Evolutionary conservation across 352 stramenopile genomes (phyloP), one percentile per base, ranked within the genome.

Genomic region (Hyaloperonospora brassicae): DNA sequence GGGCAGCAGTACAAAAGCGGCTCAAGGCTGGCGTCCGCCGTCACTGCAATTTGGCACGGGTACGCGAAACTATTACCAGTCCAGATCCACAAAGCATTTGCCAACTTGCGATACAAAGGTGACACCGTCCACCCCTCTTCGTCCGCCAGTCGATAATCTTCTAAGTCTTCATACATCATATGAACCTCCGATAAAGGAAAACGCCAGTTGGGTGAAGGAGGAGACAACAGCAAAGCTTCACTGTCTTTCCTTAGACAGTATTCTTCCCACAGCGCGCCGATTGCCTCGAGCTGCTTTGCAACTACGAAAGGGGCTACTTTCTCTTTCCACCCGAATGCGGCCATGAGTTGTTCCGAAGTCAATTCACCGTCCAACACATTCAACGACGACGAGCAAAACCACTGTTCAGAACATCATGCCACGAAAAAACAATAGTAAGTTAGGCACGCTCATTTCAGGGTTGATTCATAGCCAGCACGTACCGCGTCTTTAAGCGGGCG

Each of bases 1-100:
- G 80, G 80, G 12, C 70, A 79, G 43, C 55, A 56, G 52, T 77
- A 87, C 36, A 91, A 56, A 14, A 91, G 57, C 31, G 79, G 81
- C 35, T 87, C 71, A 5, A 91, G 52, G 5, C 60, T 60, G 30
- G 55, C 24, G 9, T 84, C 70, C 5, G 60, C 59, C 27, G 79
- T 50, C 11, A 75, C 52, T 22, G 81, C 81, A 13, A 91, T 58
- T 64, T 86, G 73, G 5, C 65, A 69, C 17, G 78, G 57, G 1
- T 65, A 68, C 10, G 59, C 66, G 69, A 89, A 89, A 1, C 23
- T 30, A 42, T 73, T 80, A 22, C 79, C 76, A 6, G 79, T 89
- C 79, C 81, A 91, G 24, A 91, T 71, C 81, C 81, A 91, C 8
- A 68, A 38, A 17, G 66, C 54, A 47, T 77, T 66, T 27, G 51